Base-by-base conservation (phyloP, 495 filamentous ascomycete species). In the Podospora australis region DNA sequence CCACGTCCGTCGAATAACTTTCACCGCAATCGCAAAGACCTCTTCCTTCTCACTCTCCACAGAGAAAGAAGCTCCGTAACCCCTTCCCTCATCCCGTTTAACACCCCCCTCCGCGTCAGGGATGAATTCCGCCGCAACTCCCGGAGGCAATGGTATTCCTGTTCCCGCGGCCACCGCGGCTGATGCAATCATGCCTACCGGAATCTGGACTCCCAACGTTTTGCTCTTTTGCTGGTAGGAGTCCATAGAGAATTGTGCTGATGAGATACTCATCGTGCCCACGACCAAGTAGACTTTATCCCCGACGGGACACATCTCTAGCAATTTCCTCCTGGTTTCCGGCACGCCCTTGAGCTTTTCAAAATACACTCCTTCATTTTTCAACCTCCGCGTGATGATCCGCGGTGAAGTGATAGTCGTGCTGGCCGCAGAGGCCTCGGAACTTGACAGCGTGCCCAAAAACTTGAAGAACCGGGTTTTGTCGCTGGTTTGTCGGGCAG, bases 321-420 rank as follows among this genome's bases (percentile, higher is more conserved):
- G 13, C n/a, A 44, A 26, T 14, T 17, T 4, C 6, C 41, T 20
- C 16, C 41, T 7, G 10, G 29, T 24, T 14, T 16, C 22, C 8
- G 41, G 41, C 9, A 44, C 14, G 23, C 9, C 9, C 13, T 44
- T 44, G 6, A 44, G 41, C 22, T 22, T 17, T 22, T 2, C 24
- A 19, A 44, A 44, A 14, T 44, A 44, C 8, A 13, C 41, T 17
- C 9, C 3, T 14, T 44, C 41, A 4, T 4, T 16, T 17, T 44
- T 44, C 7, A 44, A 10, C 2, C 41, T 6, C 21, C 41, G 41
- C 1, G 41, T 44, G n/a, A 24, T 44, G 23, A 44, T 17, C 7
- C 41, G 22, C 24, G 41, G 41, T 10, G 41, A 44, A 5, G 41
- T 29, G 41, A 44, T 10, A 4, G 41, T 44, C 23, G 41, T 44